These are phyloP conservation scores for Talaromyces pinophilus DNA, from an alignment of 2,329 filamentous ascomycete genomes.

Conservation along the genomic window DNA sequence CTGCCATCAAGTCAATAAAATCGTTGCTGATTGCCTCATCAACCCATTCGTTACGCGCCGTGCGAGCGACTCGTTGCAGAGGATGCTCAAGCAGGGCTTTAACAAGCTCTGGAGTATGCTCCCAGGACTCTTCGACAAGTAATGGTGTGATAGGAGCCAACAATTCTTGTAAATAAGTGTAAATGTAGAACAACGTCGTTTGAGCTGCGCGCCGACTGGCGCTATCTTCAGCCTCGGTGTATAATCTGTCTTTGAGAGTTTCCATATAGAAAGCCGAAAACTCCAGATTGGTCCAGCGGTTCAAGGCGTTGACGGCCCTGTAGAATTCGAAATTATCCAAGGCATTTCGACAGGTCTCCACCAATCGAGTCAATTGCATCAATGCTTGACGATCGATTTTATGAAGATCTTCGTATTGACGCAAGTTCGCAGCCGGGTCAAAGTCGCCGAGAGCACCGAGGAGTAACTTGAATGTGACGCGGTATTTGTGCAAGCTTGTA, in stretches of 20 bases:
- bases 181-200: slow-evolving; percentile 61
- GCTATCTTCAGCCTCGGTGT: slow-evolving; percentile 73
- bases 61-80: slow-evolving; percentile 41
- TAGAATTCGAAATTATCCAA: slow-evolving; percentile 79
- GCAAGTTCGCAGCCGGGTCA: slow-evolving; percentile 41
- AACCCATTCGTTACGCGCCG: slow-evolving; percentile 38
- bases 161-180: slow-evolving; percentile 73
- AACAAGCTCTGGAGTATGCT: slow-evolving; percentile 68
- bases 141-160: slow-evolving; percentile 78
- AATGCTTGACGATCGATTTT: slow-evolving; percentile 74
- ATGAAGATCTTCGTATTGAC: slow-evolving; percentile 54
- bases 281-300: slow-evolving; percentile 77
- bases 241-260: slow-evolving; percentile 84
- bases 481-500: slow-evolving; percentile 77
- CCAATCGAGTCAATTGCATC: slow-evolving; percentile 68
- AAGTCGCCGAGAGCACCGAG: slow-evolving; percentile 70
- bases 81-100: slow-evolving; percentile 52
- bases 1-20: slow-evolving; percentile 47
- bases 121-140: slow-evolving; percentile 86
- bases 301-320: slow-evolving; percentile 71
- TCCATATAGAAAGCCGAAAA: slow-evolving; percentile 95
- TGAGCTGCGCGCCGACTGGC: slow-evolving; percentile 60
- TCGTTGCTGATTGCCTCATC: slow-evolving; percentile 52
- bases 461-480: slow-evolving; percentile 87
- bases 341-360: slow-evolving; percentile 63